Evolutionary conservation across 169 alveolate species (phyloP).

Genomic region (Eimeria nieschulzi): DNA sequence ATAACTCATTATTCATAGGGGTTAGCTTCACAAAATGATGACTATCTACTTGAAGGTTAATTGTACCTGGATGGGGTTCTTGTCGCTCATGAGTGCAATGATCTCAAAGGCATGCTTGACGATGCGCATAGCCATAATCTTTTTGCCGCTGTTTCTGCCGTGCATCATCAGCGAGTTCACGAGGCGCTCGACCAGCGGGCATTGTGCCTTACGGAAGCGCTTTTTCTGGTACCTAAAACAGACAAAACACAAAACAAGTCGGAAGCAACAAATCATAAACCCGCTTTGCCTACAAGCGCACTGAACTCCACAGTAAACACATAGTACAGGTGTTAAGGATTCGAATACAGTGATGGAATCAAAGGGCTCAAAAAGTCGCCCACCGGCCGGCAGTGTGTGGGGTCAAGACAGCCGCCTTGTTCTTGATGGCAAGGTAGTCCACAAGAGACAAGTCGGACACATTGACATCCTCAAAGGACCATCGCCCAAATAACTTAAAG

Average conservation of each 20-base stretch:
- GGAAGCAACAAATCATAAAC: not conserved
- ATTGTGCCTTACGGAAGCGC: conserved; percentile 98
- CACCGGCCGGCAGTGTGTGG: conserved; percentile 99
- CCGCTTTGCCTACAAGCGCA: not conserved
- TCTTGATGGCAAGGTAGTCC: conserved; percentile 88
- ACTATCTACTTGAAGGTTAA: no score
- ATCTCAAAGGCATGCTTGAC: conserved; percentile 98
- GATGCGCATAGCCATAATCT: conserved; percentile 97
- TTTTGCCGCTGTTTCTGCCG: conserved; percentile 98
- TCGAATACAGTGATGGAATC: no score
- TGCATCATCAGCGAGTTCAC: conserved; percentile 90
- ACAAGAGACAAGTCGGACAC: conserved; percentile 95
- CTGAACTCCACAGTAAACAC: no score
- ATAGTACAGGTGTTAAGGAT: no score
- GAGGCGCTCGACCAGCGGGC: conserved; percentile 99
- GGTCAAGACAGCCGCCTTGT: conserved; percentile 95
- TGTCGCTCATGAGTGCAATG: conserved; percentile 95
- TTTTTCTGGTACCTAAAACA: conserved; percentile 92
- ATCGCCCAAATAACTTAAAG: conserved; percentile 94
- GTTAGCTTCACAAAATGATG: no score
- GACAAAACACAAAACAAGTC: not conserved
- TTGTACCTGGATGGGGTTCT: conserved; percentile 95
- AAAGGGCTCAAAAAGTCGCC: not conserved
- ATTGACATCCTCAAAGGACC: conserved; percentile 97
- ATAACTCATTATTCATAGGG: no score